Evolutionary conservation across 2,329 filamentous ascomycete genomes (phyloP), one percentile per base, ranked within the genome.

Genomic region (Arthrobotrys megalospora): DNA sequence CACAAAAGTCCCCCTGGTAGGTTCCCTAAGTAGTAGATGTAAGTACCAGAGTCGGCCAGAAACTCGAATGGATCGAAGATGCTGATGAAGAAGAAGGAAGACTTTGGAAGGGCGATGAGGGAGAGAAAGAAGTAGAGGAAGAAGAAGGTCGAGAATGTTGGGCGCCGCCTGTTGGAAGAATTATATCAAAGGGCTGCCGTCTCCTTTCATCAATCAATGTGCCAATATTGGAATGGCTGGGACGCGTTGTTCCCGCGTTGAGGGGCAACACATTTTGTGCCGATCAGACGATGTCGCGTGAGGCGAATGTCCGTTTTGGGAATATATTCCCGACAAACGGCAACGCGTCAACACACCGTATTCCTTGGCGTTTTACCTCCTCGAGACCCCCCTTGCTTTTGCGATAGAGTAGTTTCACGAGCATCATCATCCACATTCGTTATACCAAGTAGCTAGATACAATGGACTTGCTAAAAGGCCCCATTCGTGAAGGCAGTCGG

Each of bases 401-500:
- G 24, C 24, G 24, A 28, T 28, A 2, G 24, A 28, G 24, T 28
- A 28, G 24, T 28, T 5, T 28, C 24, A 14, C 2, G 16, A 19
- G n/a, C 32, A 43, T 58, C 50, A 43, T n/a, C 5, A 14, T 24
- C 28, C 12, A 55, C 28, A n/a, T 14, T 21, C n/a, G n/a, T 45
- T 45, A 24, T 28, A 45, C 14, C 16, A 62, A 38, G 32, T 65
- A 38, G 6, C 21, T 52, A 38, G 6, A n/a, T 52, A 76, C 14
- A 19, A 79, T 79, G 76, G 76, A 79, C 24, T 69, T 79, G 16
- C 76, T 79, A 32, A 79, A 79, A 53, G 76, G 76, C 12, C 76
- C 76, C 11, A 79, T 79, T 16, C 68, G 76, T 12, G 76, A 79
- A 65, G 76, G 76, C 69, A 79, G 76, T 12, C 76, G 76, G 76